These are phyloP conservation scores for Amanita pseudoporphyria DNA, from an alignment of 768 basidiomycete genomes.

Conservation along the genomic window DNA sequence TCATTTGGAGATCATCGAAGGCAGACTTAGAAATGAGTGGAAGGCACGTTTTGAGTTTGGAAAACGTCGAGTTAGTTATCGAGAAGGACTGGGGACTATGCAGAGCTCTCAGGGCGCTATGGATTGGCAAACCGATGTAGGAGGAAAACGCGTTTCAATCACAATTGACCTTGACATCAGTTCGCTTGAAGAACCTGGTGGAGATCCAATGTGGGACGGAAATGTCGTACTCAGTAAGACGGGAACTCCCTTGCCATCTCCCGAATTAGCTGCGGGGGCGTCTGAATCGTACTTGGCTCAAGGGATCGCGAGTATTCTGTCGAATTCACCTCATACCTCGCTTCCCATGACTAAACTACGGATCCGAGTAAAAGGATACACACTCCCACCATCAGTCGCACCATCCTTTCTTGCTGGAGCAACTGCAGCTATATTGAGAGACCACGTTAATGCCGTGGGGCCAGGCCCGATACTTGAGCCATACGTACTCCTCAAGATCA, in stretches of 20 bases:
- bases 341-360: slow-evolving; percentile 58
- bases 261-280: slow-evolving; percentile 39
- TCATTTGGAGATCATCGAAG: slow-evolving; percentile 84
- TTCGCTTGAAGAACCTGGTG: slow-evolving; percentile 45
- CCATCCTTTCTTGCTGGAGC: slow-evolving; percentile 57
- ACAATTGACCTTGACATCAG: slow-evolving; percentile 46
- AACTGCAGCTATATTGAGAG: slow-evolving; percentile 52
- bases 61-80: slow-evolving; percentile 67
- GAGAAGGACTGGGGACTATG: slow-evolving; percentile 43
- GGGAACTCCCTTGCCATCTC: slow-evolving; percentile 41
- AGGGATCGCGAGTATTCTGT: slow-evolving; percentile 63
- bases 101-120: slow-evolving; percentile 24
- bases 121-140: slow-evolving; percentile 54
- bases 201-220: slow-evolving; percentile 67
- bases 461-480: slow-evolving; percentile 75
- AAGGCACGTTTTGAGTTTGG: slow-evolving; percentile 70
- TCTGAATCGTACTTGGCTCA: slow-evolving; percentile 48
- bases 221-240: slow-evolving; percentile 57
- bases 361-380: slow-evolving; percentile 41
- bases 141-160: slow-evolving; percentile 44
- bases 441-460: slow-evolving; percentile 49
- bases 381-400: slow-evolving; percentile 30
- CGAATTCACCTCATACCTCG: slow-evolving; percentile 70
- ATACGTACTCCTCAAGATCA: slow-evolving; percentile 59
- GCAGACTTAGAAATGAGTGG: slow-evolving; percentile 76